phyloP scores from a whole-genome alignment of 2,329 filamentous ascomycete genomes.

The Pyricularia sp. region DNA sequence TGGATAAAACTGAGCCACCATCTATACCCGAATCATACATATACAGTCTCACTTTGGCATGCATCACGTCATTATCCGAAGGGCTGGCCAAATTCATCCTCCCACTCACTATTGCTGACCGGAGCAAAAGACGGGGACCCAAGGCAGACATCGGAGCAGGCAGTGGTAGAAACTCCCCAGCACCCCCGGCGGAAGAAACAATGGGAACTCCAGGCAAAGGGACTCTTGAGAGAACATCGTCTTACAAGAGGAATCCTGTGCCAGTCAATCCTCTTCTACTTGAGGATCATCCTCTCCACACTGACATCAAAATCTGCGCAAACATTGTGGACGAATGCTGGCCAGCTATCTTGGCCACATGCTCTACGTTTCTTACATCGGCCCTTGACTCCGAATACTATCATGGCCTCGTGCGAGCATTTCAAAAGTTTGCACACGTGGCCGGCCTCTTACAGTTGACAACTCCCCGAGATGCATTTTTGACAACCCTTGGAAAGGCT shows the following conservation, averaged over 20 bases:
- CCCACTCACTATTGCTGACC: conserved; percentile 72
- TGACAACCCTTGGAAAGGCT: conserved; percentile 87
- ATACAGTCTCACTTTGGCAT: conserved; percentile 78
- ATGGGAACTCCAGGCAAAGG: conserved; percentile 18
- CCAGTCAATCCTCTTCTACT: conserved; percentile 74
- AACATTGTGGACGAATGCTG: conserved; percentile 82
- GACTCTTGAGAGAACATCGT: conserved; percentile 45
- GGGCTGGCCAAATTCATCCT: conserved; percentile 87
- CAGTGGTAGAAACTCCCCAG: conserved; percentile 29
- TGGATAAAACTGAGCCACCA: conserved; percentile 83
- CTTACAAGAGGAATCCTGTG: conserved; percentile 61
- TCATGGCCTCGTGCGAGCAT: conserved; percentile 77
- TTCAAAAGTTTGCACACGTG: conserved; percentile 91
- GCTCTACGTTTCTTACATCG: conserved; percentile 88
- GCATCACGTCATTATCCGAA: conserved; percentile 81
- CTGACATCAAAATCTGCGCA: conserved; percentile 64
- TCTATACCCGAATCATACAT: conserved; percentile 82
- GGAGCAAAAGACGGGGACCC: conserved; percentile 35
- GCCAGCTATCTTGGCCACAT: conserved; percentile 89
- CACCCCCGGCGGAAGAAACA: conserved; percentile 21
- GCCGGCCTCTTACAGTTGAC: conserved; percentile 73
- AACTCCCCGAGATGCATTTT: conserved; percentile 84
- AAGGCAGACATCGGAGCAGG: conserved; percentile 31
- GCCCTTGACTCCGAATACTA: conserved; percentile 90
- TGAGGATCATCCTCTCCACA: conserved; percentile 56